Conservation (phyloP, 345 rosid species). For the Sonneratia alba region DNA sequence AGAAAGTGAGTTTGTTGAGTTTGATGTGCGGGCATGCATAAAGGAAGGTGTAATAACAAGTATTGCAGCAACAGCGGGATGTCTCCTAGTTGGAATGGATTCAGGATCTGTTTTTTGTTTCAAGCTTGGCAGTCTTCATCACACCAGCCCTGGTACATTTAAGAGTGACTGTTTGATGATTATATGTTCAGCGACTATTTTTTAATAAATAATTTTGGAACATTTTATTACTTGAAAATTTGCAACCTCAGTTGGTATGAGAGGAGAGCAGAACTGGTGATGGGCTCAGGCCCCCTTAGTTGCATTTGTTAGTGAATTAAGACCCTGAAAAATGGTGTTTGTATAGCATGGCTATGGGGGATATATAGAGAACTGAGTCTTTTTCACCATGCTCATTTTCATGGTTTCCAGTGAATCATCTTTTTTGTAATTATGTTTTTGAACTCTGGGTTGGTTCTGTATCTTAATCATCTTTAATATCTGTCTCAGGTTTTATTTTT, state of each 20-base stretch:
- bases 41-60: conserved; percentile 32
- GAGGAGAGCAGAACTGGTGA: neutral
- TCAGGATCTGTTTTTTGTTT: conserved; percentile 65
- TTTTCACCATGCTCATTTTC: no score
- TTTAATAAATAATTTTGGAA: neutral
- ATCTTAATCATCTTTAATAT: neutral
- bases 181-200: no score
- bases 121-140: conserved; percentile 37
- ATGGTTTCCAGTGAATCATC: neutral
- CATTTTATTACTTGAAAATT: neutral
- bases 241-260: neutral
- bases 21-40: conserved; percentile 34
- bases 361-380: no score
- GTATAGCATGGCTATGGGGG: neutral
- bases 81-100: conserved; percentile 49
- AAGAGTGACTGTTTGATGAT: neutral
- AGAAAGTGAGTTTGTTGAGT: conserved; percentile 30
- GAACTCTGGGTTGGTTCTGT: neutral
- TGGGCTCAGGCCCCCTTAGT: neutral
- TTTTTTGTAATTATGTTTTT: conserved; percentile 6
- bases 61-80: conserved; percentile 46
- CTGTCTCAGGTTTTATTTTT: conserved; percentile 39
- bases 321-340: neutral
- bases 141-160: conserved; percentile 44
- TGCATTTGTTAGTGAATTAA: neutral